phyloP scores from a whole-genome alignment of 2,329 filamentous ascomycete species.

The Cucurbitaria berberidis region DNA sequence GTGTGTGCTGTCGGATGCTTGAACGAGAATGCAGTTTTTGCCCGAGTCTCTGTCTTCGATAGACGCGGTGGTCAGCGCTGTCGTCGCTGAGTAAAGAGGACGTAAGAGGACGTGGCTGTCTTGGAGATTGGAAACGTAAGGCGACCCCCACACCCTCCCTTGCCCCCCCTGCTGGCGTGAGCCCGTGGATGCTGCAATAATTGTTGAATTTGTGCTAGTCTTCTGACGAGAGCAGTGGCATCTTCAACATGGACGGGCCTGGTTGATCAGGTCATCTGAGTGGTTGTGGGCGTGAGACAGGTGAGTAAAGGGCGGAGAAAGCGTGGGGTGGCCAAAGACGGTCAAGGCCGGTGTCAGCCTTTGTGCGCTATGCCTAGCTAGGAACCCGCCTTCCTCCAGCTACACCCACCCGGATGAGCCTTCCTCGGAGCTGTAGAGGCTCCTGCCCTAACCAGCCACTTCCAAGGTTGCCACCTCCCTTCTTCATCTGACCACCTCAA shows the following conservation, averaged over 20 bases:
- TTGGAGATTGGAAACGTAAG: slow-evolving; percentile 1
- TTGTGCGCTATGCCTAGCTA: too few species aligned
- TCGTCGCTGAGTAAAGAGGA: not conserved
- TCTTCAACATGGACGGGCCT: not conserved
- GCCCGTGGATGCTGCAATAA: slow-evolving; percentile 2
- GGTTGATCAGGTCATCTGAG: not conserved
- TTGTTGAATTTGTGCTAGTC: not conserved
- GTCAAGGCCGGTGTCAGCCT: too few species aligned
- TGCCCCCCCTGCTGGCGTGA: slow-evolving; percentile 2
- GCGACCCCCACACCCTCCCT: slow-evolving; percentile 1
- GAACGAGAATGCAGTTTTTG: not conserved
- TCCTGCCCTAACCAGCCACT: not conserved
- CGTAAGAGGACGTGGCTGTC: not conserved
- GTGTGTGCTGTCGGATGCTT: not conserved
- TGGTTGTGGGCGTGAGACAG: not conserved
- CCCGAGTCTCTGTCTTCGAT: not conserved
- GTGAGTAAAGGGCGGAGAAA: not conserved
- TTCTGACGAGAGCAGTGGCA: not conserved
- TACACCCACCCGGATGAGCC: not conserved
- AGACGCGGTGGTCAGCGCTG: slow-evolving; percentile 1
- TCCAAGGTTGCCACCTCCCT: not conserved
- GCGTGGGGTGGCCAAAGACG: not conserved
- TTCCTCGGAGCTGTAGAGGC: not conserved
- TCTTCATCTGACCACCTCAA: not conserved
- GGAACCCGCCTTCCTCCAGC: not conserved